Evolutionary conservation across 352 stramenopile genomes (phyloP).

Genomic region (Globisporangium paddicum): DNA sequence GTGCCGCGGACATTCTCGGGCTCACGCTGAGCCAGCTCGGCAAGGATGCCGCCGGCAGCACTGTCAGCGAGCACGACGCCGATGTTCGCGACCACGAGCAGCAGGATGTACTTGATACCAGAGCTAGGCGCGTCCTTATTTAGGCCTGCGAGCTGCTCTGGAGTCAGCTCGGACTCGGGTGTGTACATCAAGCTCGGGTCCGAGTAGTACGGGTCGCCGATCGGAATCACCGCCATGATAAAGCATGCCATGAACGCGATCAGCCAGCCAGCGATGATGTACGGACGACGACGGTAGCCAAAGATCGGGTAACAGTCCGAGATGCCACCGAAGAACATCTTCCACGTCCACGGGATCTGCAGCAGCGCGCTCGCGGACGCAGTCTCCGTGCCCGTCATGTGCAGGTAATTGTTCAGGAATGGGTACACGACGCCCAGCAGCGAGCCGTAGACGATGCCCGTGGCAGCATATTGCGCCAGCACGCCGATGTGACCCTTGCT

Average conservation of each 20-base stretch:
- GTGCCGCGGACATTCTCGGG: slow-evolving; percentile 36
- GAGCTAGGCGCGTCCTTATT: slow-evolving; percentile 46
- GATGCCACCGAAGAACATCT: slow-evolving; percentile 59
- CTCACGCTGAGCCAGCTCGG: slow-evolving; percentile 61
- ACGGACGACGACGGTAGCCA: slow-evolving; percentile 35
- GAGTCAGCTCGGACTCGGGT: slow-evolving; percentile 23
- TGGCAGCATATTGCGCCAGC: slow-evolving; percentile 41
- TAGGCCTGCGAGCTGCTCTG: too few relatives aligned
- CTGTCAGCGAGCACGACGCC: slow-evolving; percentile 48
- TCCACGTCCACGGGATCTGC: slow-evolving; percentile 72
- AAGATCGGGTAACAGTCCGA: too few relatives aligned
- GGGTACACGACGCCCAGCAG: slow-evolving; percentile 43
- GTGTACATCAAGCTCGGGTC: slow-evolving; percentile 30
- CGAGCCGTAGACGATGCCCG: slow-evolving; percentile 42
- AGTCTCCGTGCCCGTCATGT: slow-evolving; percentile 34
- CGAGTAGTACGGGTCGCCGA: slow-evolving; percentile 50
- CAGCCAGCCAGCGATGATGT: slow-evolving; percentile 71
- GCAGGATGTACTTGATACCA: slow-evolving; percentile 53
- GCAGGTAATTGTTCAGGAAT: slow-evolving; percentile 50
- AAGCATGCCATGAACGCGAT: slow-evolving; percentile 31
- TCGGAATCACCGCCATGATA: slow-evolving; percentile 27
- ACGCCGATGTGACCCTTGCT: slow-evolving; percentile 38
- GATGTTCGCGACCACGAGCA: slow-evolving; percentile 59
- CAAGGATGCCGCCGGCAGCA: slow-evolving; percentile 36
- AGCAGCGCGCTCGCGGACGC: slow-evolving; percentile 45